Percentiles rank a stretch among this genome's conserved stretches.
These are phyloP conservation scores for Botryotinia narcissicola DNA, from an alignment of 2,329 filamentous ascomycete genomes.

Conservation along the genomic window DNA sequence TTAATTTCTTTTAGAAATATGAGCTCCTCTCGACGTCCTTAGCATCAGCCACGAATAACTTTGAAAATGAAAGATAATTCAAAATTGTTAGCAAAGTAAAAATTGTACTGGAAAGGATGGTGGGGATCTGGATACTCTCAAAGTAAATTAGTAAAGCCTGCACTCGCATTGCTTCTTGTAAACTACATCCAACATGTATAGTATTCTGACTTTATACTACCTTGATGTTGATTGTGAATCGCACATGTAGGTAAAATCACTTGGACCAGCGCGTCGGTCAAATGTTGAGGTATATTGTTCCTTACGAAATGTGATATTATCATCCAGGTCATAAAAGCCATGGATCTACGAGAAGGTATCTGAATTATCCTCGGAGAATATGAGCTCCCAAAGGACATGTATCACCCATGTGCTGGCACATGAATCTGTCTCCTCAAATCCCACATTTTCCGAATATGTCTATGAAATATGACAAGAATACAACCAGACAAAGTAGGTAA, in stretches of 20 bases:
- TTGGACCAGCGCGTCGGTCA: neutral
- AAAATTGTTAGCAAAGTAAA: neutral
- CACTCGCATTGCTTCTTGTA: neutral
- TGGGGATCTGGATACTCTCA: neutral
- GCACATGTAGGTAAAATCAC: neutral
- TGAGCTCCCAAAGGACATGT: neutral
- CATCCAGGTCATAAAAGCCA: neutral
- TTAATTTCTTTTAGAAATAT: neutral
- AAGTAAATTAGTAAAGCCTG: neutral
- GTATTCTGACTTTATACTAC: neutral
- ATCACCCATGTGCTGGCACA: neutral
- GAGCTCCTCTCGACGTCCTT: neutral
- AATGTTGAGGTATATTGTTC: neutral
- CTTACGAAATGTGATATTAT: neutral
- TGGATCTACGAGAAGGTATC: neutral
- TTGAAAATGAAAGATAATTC: neutral
- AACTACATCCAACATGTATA: neutral
- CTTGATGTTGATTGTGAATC: neutral
- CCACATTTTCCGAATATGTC: neutral
- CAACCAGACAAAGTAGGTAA: too few relatives aligned
- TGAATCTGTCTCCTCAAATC: neutral
- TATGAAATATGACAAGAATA: too few relatives aligned
- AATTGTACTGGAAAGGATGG: neutral
- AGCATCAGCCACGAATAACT: neutral
- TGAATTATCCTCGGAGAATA: neutral